phyloP scores from a whole-genome alignment of 768 basidiomycete genomes.

The Candolleomyces eurysporus region DNA sequence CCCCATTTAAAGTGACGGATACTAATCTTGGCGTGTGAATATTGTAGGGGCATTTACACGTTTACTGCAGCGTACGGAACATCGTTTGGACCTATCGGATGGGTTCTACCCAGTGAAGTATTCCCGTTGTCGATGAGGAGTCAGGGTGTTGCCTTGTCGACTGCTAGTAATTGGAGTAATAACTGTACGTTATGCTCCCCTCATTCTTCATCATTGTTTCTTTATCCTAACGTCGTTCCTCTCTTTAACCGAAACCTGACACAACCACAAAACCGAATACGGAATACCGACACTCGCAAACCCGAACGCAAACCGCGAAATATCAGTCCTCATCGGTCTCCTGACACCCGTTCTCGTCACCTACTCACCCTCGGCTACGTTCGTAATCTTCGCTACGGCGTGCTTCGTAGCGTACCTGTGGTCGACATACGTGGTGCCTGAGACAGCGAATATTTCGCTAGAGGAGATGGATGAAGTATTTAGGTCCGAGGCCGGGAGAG shows the following conservation, averaged over 20 bases:
- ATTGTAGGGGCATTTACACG: constrained; percentile 52
- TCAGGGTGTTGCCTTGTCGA: constrained; percentile 80
- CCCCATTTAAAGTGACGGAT: too few species aligned
- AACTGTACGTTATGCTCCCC: constrained; percentile 54
- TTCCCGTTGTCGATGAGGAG: constrained; percentile 78
- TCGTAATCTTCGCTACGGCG: constrained; percentile 60
- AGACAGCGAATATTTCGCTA: constrained; percentile 73
- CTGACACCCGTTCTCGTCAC: constrained; percentile 67
- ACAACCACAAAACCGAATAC: neutral
- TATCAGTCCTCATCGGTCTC: constrained; percentile 70
- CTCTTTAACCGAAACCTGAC: too few species aligned
- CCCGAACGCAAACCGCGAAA: neutral
- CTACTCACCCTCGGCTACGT: constrained; percentile 64
- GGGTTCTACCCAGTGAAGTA: constrained; percentile 83
- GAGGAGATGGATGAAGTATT: constrained; percentile 78
- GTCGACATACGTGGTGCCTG: constrained; percentile 67
- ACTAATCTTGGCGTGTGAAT: too few species aligned
- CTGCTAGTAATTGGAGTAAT: constrained; percentile 84
- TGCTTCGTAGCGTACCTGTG: constrained; percentile 70
- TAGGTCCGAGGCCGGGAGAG: constrained; percentile 51
- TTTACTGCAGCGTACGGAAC: constrained; percentile 79
- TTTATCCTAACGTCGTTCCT: too few species aligned
- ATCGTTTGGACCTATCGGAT: constrained; percentile 77
- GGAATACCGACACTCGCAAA: neutral
- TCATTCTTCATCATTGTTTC: too few species aligned